Evolutionary conservation across 1,284 basidiomycete species (phyloP), one percentile per base, ranked within the genome.

Genomic region (Cutaneotrichosporon sp.): DNA sequence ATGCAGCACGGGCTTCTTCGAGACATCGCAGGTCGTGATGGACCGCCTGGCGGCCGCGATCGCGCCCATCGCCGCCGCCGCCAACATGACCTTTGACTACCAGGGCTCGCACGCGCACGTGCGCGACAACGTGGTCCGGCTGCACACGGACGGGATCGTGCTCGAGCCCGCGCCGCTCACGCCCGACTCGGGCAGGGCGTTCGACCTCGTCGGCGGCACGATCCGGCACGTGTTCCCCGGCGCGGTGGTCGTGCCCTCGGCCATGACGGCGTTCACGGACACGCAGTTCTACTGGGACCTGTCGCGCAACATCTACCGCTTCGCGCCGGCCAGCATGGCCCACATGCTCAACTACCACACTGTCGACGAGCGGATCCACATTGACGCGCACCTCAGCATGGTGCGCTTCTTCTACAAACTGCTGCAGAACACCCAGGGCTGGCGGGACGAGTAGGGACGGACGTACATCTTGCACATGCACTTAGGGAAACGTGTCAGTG

Each of bases 231-330:
- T 63, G 8, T 68, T 68, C 57, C 64, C 64, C 2, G 57, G 52
- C 2, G 58, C 59, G 2, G 43, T 68, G 8, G 62, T 68, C 14
- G 64, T 62, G 3, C 66, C 66, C 11, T 68, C 66, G 1, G 62
- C 47, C 22, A 62, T 67, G 63, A 67, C 58, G 1, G 63, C 62
- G 5, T 60, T 65, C 43, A 63, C 66, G n/a, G 66, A 65, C 43
- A 65, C 60, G 5, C 60, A 62, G 29, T 60, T 51, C 38, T 64
- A 64, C 49, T 67, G 66, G 66, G 60, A 61, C 52, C 38, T 65
- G 25, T 63, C 70, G 42, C 56, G 47, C 33, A 59, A 69, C 59
- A 69, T 72, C 34, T 72, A 65, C 64, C 65, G 70, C n/a, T 72
- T 72, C 36, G 64, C 63, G 13, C 70, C 70, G 0, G 61, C 65